phyloP scores from a whole-genome alignment of 2,329 filamentous ascomycete species.

The Monosporascus cannonballus region DNA sequence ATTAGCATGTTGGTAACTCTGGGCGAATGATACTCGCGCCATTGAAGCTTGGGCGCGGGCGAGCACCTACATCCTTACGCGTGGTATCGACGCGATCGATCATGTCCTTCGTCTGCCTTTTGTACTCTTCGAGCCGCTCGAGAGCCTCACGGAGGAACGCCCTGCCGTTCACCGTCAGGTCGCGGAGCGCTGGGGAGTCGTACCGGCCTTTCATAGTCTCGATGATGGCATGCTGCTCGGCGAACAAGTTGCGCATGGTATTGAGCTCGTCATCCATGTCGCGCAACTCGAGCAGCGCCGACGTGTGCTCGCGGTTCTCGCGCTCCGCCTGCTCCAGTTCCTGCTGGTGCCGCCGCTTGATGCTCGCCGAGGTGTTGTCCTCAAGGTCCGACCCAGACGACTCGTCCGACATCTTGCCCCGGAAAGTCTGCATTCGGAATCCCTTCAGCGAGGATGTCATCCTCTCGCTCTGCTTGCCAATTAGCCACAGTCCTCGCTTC shows the following conservation, averaged over 20 bases:
- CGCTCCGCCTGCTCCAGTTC: slow-evolving; percentile 40
- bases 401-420: slow-evolving; percentile 33
- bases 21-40: slow-evolving; percentile 23
- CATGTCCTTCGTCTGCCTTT: slow-evolving; percentile 50
- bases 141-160: slow-evolving; percentile 48
- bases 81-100: slow-evolving; percentile 49
- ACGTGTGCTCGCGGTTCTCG: slow-evolving; percentile 58
- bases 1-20: neutral
- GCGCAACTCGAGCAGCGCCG: slow-evolving; percentile 54
- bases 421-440: slow-evolving; percentile 54
- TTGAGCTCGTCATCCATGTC: slow-evolving; percentile 60
- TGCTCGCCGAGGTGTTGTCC: slow-evolving; percentile 31
- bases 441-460: slow-evolving; percentile 57
- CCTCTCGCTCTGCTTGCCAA: slow-evolving; percentile 44
- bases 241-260: slow-evolving; percentile 50
- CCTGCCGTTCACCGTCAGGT: slow-evolving; percentile 39
- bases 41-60: slow-evolving; percentile 9
- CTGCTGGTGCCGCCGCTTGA: slow-evolving; percentile 35
- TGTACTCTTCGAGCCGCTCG: slow-evolving; percentile 48
- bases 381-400: slow-evolving; percentile 31
- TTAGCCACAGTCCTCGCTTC: no score
- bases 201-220: slow-evolving; percentile 41
- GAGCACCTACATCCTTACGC: slow-evolving; percentile 43
- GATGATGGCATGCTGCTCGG: slow-evolving; percentile 48
- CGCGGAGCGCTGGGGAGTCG: slow-evolving; percentile 32